Base-by-base conservation (phyloP, 2,329 filamentous ascomycete species). In the Pseudocercospora macadamiae region DNA sequence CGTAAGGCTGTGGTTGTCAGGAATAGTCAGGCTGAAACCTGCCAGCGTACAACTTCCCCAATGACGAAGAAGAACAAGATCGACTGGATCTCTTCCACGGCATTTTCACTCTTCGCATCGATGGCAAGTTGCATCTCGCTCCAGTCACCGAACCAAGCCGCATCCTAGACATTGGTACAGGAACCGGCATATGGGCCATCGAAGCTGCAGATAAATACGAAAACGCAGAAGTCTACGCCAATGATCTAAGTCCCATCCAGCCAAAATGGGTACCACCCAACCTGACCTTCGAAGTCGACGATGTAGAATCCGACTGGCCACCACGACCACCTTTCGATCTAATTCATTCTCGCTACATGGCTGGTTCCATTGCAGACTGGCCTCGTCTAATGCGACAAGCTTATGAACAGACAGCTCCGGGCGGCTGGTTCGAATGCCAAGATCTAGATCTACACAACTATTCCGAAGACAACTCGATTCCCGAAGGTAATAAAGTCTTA, bases 331-430 rank as follows among this genome's bases (percentile, higher is more conserved):
- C 67, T 59, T 77, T 78, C 57, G 76, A 78, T 57, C 72, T 77
- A 58, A 75, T 80, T 45, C 78, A 82, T 63, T 68, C 79, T 14
- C 76, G 79, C 14, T 48, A 75, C 51, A 66, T 81, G 25, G 77
- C 76, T 54, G 79, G 79, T 6, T 75, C 73, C 54, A 75, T 81
- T n/a, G 70, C 74, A 1, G 77, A 80, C 62, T 80, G 78, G 78
- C 52, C 37, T 2, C 18, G 39, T 8, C 26, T 59, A 18, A 44
- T 61, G 8, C 32, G 37, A 16, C 58, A 57, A 42, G 45, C 51
- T 14, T 61, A 57, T 25, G 10, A 25, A 6, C 54, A 63, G 14
- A 48, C 60, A 3, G 23, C 5, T 42, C 5, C 3, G 21, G 39
- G 39, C 28, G 61, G 61, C 51, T 45, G 28, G 25, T 23, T 59